These are phyloP conservation scores for Monilinia fructicola DNA, from an alignment of 2,329 filamentous ascomycete genomes.

Conservation along the genomic window DNA sequence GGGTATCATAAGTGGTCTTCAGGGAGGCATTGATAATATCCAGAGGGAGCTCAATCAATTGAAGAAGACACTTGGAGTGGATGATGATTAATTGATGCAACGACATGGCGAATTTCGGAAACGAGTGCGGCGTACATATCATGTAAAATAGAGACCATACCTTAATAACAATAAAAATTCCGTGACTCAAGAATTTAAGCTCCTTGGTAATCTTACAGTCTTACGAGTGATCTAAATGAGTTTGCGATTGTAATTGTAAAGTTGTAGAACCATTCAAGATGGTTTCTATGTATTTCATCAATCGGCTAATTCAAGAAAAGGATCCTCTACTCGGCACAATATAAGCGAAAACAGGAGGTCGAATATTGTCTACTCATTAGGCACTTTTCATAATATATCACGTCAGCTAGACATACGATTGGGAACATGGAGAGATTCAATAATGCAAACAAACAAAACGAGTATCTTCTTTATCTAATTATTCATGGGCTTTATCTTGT, in stretches of 20 bases:
- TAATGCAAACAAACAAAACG: not conserved
- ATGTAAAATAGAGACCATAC: conserved; percentile 13
- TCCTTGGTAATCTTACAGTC: not conserved
- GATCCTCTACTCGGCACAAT: not conserved
- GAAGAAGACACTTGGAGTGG: conserved; percentile 38
- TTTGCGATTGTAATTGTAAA: not conserved
- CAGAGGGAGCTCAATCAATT: conserved; percentile 37
- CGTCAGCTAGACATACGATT: not conserved
- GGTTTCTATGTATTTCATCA: not conserved
- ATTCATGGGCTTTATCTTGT: too few relatives aligned
- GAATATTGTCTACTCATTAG: not conserved
- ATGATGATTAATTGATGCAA: conserved; percentile 26
- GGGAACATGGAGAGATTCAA: too few relatives aligned
- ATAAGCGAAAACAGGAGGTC: conserved; percentile 16
- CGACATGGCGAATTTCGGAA: not conserved
- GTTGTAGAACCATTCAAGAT: not conserved
- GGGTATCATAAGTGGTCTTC: conserved; percentile 38
- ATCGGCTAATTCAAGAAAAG: conserved; percentile 8
- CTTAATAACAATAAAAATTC: conserved; percentile 14
- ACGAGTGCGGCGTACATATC: not conserved
- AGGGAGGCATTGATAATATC: conserved; percentile 40
- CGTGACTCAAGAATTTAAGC: not conserved
- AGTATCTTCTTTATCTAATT: not conserved
- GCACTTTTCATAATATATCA: not conserved
- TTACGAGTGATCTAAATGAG: not conserved